These are phyloP conservation scores for Arxiozyma slooffiae DNA, from an alignment of 1,139 yeast genomes.

Conservation along the genomic window DNA sequence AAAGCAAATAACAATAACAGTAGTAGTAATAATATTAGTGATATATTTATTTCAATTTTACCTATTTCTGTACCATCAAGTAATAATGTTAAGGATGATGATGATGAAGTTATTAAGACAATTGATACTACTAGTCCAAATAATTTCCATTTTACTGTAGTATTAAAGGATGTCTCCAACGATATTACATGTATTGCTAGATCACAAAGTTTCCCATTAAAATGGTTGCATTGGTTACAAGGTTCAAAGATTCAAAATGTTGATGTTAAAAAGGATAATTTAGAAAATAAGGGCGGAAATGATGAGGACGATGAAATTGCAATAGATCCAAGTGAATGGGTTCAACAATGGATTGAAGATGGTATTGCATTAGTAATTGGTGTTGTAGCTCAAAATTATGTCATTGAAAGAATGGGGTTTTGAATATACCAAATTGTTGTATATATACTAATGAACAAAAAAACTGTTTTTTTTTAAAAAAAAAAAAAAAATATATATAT, in stretches of 20 bases:
- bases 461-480: no score
- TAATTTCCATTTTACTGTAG: constrained; percentile 60
- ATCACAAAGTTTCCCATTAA: constrained; percentile 82
- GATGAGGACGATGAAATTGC: constrained; percentile 30
- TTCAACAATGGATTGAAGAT: constrained; percentile 81
- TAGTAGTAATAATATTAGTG: constrained; percentile 40
- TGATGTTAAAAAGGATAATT: constrained; percentile 2
- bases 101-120: not conserved
- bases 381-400: constrained; percentile 81
- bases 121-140: constrained; percentile 25
- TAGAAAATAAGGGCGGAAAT: no score
- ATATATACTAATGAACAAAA: not conserved
- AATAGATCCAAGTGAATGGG: constrained; percentile 94
- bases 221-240: constrained; percentile 84
- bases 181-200: constrained; percentile 59
- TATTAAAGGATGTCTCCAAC: constrained; percentile 70
- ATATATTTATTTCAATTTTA: constrained; percentile 70
- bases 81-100: constrained; percentile 25
- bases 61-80: constrained; percentile 38
- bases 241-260: constrained; percentile 22
- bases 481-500: no score
- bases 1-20: constrained; percentile 11
- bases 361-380: no score
- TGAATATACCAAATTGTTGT: constrained; percentile 5
- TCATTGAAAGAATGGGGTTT: constrained; percentile 80